Evolutionary conservation across 2,329 filamentous ascomycete species (phyloP), one percentile per base, ranked within the genome.

Genomic region (Coleophoma eucalyptorum): DNA sequence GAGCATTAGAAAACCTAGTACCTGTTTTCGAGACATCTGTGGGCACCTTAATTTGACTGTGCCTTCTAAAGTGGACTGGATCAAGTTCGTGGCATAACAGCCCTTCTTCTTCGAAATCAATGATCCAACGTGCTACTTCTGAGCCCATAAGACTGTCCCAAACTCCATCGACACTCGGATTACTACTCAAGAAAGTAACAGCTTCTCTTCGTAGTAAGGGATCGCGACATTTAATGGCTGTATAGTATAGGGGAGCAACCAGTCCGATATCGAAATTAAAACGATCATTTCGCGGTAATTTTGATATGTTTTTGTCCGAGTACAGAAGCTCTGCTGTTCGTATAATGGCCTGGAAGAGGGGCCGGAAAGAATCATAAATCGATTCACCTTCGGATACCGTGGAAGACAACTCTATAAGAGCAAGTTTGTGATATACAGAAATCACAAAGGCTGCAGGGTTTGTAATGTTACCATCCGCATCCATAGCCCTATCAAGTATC

Each of bases 231-330:
- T 85, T 86, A 6, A 80, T 85, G 6, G 80, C 83, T n/a, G 83
- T 79, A 5, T 86, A 75, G 55, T 82, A 87, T 1, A 88, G 72
- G 1, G 83, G 81, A 3, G 83, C 79, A 4, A 88, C 75, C 49
- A 88, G 80, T 16, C 83, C 84, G 11, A 84, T 66, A 46, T 86
- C 81, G 20, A 83, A 77, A 41, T 80, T 82, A 64, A 87, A 87
- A 57, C 63, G 55, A 74, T 79, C 46, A 70, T 68, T 53, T 65
- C 46, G 49, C 15, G 56, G 59, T 12, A 60, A 46, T 26, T 57
- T 51, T 19, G 44, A 50, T 6, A 43, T 18, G n/a, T 53, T 50
- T 40, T 50, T 42, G 11, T 40, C 44, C 1, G 44, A 49, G 7
- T 60, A 43, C 7, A 64, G 48, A 10, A 48, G 48, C 20, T 52